Percentiles rank a stretch among this genome's conserved stretches.
Evolutionary conservation across 768 basidiomycete species (phyloP).

Genomic region (Phlegmacium glaucopus): DNA sequence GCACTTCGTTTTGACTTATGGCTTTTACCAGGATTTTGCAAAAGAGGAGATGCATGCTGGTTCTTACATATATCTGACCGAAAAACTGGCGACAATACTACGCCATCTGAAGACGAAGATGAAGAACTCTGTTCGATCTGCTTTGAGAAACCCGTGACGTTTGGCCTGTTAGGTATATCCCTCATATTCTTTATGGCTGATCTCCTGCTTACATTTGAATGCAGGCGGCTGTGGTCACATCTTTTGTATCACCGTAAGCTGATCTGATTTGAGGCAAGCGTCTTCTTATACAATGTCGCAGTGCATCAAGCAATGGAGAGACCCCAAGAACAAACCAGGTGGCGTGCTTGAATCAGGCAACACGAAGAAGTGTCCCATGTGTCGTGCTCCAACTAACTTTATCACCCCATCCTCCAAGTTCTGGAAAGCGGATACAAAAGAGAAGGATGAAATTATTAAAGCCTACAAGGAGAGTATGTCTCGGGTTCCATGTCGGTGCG

Average conservation of each 20-base stretch:
- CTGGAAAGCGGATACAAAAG: slow-evolving; percentile 48
- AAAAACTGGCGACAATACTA: slow-evolving; percentile 16
- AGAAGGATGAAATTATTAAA: slow-evolving; percentile 48
- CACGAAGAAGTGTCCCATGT: slow-evolving; percentile 78
- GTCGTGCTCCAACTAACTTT: slow-evolving; percentile 62
- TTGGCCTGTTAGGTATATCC: slow-evolving; percentile 61
- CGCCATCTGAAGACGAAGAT: slow-evolving; percentile 26
- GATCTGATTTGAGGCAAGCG: not conserved
- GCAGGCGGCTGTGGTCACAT: slow-evolving; percentile 73
- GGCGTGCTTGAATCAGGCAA: slow-evolving; percentile 54
- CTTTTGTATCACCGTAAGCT: slow-evolving; percentile 66
- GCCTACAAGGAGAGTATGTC: slow-evolving; percentile 75
- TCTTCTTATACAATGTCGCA: slow-evolving; percentile 22
- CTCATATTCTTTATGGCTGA: not conserved
- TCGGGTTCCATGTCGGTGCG: slow-evolving; percentile 63
- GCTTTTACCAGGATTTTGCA: slow-evolving; percentile 57
- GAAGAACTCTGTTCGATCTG: slow-evolving; percentile 68
- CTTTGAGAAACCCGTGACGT: slow-evolving; percentile 66
- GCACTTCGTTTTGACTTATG: slow-evolving; percentile 2
- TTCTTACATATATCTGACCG: slow-evolving; percentile 49
- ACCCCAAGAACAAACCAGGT: slow-evolving; percentile 46
- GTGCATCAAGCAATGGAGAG: slow-evolving; percentile 83
- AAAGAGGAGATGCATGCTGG: slow-evolving; percentile 70
- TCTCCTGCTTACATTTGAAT: not conserved
- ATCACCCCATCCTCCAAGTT: slow-evolving; percentile 74